Evolutionary conservation across 2,329 filamentous ascomycete species (phyloP).

Genomic region (Bipolaris zeicola): DNA sequence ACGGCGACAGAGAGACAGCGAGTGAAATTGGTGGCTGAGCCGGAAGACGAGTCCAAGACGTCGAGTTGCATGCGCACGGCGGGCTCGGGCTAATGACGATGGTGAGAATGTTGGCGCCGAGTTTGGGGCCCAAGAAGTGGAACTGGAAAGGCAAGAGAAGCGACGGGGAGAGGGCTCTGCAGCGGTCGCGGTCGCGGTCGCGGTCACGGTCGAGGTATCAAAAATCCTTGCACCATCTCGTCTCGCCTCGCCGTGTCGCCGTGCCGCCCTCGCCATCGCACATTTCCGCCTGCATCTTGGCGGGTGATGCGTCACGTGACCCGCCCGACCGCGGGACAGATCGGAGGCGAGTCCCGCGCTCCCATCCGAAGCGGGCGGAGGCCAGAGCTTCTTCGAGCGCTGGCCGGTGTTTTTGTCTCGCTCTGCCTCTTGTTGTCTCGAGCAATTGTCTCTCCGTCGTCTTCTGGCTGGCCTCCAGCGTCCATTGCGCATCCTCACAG

Average conservation of each 20-base stretch:
- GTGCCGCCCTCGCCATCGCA: background rate
- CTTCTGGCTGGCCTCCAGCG: constrained; percentile 2
- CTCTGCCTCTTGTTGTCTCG: constrained; percentile 1
- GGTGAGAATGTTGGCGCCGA: constrained; percentile 4
- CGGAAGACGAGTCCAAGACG: constrained; percentile 19
- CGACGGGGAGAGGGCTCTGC: background rate
- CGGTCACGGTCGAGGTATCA: too few species aligned
- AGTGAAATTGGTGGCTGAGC: constrained; percentile 6
- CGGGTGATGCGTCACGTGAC: constrained; percentile 3
- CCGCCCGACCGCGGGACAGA: background rate
- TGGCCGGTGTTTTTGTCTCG: background rate
- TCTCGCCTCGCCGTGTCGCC: background rate
- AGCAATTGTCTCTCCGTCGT: constrained; percentile 1
- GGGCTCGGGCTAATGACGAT: constrained; percentile 2
- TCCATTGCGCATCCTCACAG: constrained; percentile 7
- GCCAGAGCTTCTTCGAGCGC: constrained; percentile 8
- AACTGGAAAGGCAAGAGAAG: background rate
- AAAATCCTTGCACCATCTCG: background rate
- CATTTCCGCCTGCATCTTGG: constrained; percentile 3
- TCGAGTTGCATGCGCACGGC: constrained; percentile 17
- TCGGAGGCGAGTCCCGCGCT: constrained; percentile 8
- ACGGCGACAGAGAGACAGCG: background rate
- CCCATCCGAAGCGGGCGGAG: constrained; percentile 1
- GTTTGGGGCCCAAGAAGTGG: constrained; percentile 5
- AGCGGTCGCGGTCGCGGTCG: background rate